Base-by-base conservation (phyloP, 345 rosid genomes). In the Citrus unshiu region DNA sequence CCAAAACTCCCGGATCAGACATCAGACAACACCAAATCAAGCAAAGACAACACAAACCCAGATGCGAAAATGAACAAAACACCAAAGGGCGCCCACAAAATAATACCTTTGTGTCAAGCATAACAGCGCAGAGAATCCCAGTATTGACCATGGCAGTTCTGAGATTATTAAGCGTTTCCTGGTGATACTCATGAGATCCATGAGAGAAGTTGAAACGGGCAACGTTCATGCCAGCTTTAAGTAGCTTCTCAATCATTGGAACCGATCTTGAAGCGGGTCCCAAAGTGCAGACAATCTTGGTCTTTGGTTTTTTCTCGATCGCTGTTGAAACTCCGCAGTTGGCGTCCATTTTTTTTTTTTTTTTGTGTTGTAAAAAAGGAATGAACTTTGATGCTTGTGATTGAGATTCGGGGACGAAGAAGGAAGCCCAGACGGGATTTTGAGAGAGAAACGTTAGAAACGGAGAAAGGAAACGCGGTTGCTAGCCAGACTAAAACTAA, bases 121-220 rank as follows among this genome's bases (percentile, higher is more conserved):
- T 95, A 79, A 95, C 97, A 72, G 99, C 97, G 75, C 98, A 93
- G 74, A 94, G 95, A 68, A 90, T 90, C 19, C 97, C 97, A 73
- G 98, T 95, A 79, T 89, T 95, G 79, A 77, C 79, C 99, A 92
- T 95, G 82, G 92, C 98, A 58, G 90, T 76, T 64, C 84, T 88
- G 78, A 95, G 99, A 68, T 95, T 94, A 63, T 94, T 88, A 56
- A 95, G 98, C 56, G 99, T 95, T 87, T 95, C 98, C 70, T 90
- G 97, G 65, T 95, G 99, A 57, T 95, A 95, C 24, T 83, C 92
- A 67, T 95, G 98, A 76, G 99, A 92, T 83, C 99, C 98, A 75
- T 95, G 99, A 6, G 99, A 95, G 85, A 95, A 95, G 86, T 95
- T 95, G 88, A 95, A 95, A 63, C 98, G 90, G 64, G 98, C 98